These are phyloP conservation scores for Vaccinium darrowii DNA, from an alignment of 148 eudicot genomes.

Conservation along the genomic window DNA sequence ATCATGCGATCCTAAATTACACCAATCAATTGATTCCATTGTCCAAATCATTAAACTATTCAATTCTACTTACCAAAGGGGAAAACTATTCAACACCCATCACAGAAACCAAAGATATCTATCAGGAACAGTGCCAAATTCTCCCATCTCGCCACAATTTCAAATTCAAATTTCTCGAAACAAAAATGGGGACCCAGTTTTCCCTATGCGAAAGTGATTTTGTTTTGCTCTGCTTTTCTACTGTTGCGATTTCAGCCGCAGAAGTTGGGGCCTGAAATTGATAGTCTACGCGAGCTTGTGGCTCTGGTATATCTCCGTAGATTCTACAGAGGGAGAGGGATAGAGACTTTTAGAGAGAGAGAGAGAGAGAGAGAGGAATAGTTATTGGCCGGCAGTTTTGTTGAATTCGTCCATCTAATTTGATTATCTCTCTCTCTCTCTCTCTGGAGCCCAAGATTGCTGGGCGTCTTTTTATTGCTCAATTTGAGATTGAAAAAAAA, in stretches of 20 bases:
- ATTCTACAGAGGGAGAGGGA: slow-evolving; percentile 2
- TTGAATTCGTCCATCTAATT: neutral
- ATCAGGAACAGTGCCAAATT: neutral
- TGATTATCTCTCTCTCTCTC: neutral
- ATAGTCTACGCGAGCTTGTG: neutral
- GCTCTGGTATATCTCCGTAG: neutral
- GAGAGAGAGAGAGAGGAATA: slow-evolving; percentile 9
- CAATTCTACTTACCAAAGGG: neutral
- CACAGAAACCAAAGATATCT: neutral
- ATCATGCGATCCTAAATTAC: neutral
- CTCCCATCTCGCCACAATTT: neutral
- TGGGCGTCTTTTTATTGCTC: neutral
- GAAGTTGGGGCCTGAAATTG: neutral
- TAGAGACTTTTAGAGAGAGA: neutral
- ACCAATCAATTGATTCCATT: neutral
- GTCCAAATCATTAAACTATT: neutral
- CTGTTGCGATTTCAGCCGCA: neutral
- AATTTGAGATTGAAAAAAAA: neutral
- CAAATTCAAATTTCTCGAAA: no score
- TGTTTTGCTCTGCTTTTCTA: neutral
- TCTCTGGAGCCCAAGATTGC: neutral
- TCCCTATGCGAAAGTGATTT: neutral
- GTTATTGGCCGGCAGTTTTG: slow-evolving; percentile 9
- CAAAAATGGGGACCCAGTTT: neutral
- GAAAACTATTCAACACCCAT: neutral